Conservation (phyloP, 2,329 filamentous ascomycete species). For the Cercospora brassicicola region DNA sequence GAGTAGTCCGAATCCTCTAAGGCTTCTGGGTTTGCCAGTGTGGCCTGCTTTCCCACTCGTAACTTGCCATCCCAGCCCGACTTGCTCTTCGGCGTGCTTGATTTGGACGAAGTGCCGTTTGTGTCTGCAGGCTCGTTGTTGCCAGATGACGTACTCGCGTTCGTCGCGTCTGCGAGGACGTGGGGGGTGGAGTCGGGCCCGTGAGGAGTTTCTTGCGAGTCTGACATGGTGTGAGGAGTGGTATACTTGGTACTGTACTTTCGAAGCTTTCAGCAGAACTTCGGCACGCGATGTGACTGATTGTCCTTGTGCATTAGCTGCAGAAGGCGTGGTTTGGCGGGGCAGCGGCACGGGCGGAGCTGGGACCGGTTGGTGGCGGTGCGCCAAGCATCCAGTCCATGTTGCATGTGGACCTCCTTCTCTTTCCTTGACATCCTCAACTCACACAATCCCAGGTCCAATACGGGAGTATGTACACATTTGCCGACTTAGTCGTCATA, state of each 20-base stretch:
- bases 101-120: constrained; percentile 14
- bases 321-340: not conserved
- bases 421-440: not conserved
- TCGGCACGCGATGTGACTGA: not conserved
- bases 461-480: not conserved
- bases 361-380: not conserved
- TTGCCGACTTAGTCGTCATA: not conserved
- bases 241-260: not conserved
- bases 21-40: constrained; percentile 75
- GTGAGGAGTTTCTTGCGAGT: not conserved
- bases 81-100: constrained; percentile 21
- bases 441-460: not conserved
- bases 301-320: not conserved
- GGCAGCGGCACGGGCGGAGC: not conserved
- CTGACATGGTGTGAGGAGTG: not conserved
- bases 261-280: not conserved
- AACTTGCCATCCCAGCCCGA: constrained; percentile 81
- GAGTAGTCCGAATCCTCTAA: constrained; percentile 84
- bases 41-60: constrained; percentile 67
- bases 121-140: not conserved
- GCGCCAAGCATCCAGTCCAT: not conserved
- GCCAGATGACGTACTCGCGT: not conserved
- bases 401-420: not conserved
- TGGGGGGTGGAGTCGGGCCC: not conserved
- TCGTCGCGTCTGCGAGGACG: not conserved